Conservation (phyloP, 2,329 filamentous ascomycete genomes). For the Venturia nashicola region DNA sequence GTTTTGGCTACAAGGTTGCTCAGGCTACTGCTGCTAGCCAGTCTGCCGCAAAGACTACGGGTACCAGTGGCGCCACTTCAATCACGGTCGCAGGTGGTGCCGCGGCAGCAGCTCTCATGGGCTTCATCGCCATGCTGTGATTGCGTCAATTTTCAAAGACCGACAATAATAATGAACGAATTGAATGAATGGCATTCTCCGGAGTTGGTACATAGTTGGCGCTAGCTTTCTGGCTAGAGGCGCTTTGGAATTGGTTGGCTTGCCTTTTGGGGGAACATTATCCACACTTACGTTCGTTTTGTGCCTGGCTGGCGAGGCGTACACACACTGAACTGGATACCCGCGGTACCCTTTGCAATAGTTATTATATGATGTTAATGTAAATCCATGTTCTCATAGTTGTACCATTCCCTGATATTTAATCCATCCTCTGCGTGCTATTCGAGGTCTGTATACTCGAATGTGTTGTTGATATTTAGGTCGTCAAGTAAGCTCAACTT, state of each 20-base stretch:
- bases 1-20: slow-evolving; percentile 10
- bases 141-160: neutral
- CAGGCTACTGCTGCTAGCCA: neutral
- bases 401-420: neutral
- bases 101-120: slow-evolving; percentile 1
- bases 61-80: neutral
- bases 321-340: neutral
- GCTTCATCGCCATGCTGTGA: neutral
- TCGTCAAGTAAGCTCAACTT: too few relatives aligned
- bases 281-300: slow-evolving; percentile 2
- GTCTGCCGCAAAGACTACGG: neutral
- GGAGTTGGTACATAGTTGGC: neutral
- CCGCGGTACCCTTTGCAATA: neutral
- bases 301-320: neutral
- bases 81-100: slow-evolving; percentile 5
- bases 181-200: neutral
- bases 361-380: neutral
- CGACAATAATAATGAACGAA: neutral
- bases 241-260: neutral
- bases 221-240: neutral
- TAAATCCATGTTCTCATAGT: neutral
- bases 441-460: too few relatives aligned
- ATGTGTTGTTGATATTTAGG: too few relatives aligned
- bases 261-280: neutral
- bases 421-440: neutral